These are phyloP conservation scores for Blastocystis sp. DNA, from an alignment of 352 stramenopile species.

Conservation along the genomic window DNA sequence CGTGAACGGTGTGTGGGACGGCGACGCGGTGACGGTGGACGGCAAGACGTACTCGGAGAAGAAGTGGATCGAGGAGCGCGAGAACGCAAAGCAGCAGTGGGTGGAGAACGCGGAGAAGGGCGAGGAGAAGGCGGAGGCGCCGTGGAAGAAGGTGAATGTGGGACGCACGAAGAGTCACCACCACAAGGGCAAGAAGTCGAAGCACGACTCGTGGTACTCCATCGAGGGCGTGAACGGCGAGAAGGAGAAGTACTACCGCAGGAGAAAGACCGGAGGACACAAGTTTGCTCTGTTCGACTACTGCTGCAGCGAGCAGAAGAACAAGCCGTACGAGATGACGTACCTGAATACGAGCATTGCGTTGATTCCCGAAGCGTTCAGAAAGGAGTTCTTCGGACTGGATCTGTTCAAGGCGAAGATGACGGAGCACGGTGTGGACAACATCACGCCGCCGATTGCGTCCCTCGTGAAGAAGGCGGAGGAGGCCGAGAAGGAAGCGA, in stretches of 20 bases:
- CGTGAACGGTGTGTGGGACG: not conserved
- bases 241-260: too few relatives aligned
- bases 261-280: too few relatives aligned
- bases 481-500: slow-evolving; percentile 15
- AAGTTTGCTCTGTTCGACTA: too few relatives aligned
- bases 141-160: not conserved
- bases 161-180: not conserved
- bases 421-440: too few relatives aligned
- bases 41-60: not conserved
- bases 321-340: not conserved
- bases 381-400: not conserved
- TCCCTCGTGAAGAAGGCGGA: too few relatives aligned
- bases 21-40: not conserved
- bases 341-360: not conserved
- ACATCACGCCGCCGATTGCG: too few relatives aligned
- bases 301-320: not conserved
- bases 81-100: not conserved
- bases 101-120: not conserved
- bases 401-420: not conserved
- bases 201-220: not conserved
- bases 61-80: not conserved
- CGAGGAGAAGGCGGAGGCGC: not conserved
- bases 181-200: not conserved
- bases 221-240: not conserved
- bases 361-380: not conserved